Percentiles rank a stretch among this genome's conserved stretches.
These are phyloP conservation scores for Oehlia diaphana DNA, from an alignment of 192 early-diverging fungal genomes.

Conservation along the genomic window DNA sequence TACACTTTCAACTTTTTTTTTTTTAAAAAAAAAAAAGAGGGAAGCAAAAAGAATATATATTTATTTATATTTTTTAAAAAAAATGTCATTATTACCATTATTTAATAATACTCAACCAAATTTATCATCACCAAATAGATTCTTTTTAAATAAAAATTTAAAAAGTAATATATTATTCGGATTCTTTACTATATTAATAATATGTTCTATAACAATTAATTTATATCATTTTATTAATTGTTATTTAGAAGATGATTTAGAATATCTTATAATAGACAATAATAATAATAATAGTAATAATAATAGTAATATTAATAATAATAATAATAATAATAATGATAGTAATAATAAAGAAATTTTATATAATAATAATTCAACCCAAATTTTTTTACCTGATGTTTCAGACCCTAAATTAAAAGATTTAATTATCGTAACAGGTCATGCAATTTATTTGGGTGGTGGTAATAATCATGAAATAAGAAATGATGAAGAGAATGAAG, in stretches of 20 bases:
- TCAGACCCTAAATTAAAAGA: conserved; percentile 13
- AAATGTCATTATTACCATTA: too few species aligned
- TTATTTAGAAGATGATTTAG: neutral
- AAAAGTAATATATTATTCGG: neutral
- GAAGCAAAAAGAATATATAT: too few species aligned
- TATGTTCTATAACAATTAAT: neutral
- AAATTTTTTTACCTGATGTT: neutral
- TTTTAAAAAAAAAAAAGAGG: too few species aligned
- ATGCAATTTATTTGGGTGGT: conserved; percentile 18
- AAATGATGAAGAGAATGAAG: conserved; percentile 26
- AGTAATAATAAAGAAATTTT: neutral
- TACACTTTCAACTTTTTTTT: too few species aligned
- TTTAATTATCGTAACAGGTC: conserved; percentile 14
- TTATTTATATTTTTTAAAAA: neutral
- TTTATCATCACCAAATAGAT: neutral
- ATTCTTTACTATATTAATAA: neutral
- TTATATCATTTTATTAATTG: neutral
- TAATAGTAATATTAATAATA: neutral
- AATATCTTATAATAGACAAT: neutral
- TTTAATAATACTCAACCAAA: neutral
- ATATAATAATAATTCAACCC: neutral
- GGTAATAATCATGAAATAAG: neutral
- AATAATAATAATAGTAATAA: neutral
- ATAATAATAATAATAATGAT: too few species aligned
- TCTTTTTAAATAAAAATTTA: neutral